A percentile compares a stretch with the other conserved stretches of the same genome.
Evolutionary conservation across 441 rosid genomes (phyloP).

Genomic region (Eugenia klotzschiana): DNA sequence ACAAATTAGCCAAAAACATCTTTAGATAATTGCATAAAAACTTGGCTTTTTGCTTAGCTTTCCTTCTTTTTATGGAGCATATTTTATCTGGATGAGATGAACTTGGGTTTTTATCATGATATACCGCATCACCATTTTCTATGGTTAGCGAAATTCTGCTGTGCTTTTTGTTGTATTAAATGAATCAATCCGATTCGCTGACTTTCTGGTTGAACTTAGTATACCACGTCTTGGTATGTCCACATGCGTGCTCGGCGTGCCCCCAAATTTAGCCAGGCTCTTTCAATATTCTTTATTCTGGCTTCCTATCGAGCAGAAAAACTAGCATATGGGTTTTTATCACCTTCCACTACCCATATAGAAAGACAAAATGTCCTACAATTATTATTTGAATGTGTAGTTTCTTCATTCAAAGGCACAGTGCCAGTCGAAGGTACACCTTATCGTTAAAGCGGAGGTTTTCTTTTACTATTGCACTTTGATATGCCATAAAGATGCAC

Average conservation of each 20-base stretch:
- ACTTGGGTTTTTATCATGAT: background rate
- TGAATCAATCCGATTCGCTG: background rate
- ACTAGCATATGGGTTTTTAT: background rate
- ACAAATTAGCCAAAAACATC: background rate
- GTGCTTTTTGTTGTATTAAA: background rate
- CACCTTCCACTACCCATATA: background rate
- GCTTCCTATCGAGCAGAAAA: background rate
- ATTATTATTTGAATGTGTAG: background rate
- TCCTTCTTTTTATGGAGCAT: background rate
- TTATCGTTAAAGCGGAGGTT: background rate
- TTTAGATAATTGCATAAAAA: background rate
- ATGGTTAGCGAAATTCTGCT: background rate
- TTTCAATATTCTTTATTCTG: background rate
- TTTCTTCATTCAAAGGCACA: background rate
- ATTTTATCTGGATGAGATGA: background rate
- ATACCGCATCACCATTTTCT: background rate
- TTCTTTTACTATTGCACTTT: background rate
- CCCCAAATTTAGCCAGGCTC: background rate
- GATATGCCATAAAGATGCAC: background rate
- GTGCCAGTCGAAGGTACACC: background rate
- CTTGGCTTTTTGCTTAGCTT: background rate
- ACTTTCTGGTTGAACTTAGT: background rate
- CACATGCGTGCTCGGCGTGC: accelerated
- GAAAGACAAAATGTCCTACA: background rate
- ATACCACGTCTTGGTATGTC: background rate